Evolutionary conservation across 352 stramenopile species (phyloP).

Genomic region (Sclerospora graminicola): DNA sequence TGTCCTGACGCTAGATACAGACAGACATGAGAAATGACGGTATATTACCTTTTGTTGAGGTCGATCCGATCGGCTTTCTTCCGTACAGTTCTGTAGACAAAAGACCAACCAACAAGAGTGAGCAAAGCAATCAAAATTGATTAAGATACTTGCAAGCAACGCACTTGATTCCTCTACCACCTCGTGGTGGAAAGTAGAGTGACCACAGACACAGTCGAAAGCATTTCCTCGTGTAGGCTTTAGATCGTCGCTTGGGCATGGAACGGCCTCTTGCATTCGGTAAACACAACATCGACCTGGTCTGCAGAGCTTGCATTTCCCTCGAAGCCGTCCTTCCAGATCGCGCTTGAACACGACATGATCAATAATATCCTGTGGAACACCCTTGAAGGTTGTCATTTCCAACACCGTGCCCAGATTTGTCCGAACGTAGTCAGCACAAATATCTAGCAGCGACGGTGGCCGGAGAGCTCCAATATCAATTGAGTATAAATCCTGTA

Average conservation of each 20-base stretch:
- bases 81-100: constrained; percentile 43
- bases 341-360: constrained; percentile 75
- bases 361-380: constrained; percentile 67
- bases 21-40: background rate
- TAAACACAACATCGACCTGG: constrained; percentile 64
- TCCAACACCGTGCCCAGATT: constrained; percentile 57
- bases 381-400: constrained; percentile 62
- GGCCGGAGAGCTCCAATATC: constrained; percentile 71
- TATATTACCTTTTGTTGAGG: constrained; percentile 53
- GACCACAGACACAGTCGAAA: constrained; percentile 51
- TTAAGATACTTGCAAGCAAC: constrained; percentile 2
- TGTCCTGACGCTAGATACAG: too few relatives aligned
- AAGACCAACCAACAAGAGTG: constrained; percentile 1
- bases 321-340: constrained; percentile 43
- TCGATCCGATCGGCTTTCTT: constrained; percentile 42
- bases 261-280: constrained; percentile 30
- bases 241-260: constrained; percentile 19
- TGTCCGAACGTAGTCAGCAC: constrained; percentile 51
- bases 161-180: constrained; percentile 66
- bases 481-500: constrained; percentile 81
- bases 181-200: constrained; percentile 69
- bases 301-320: constrained; percentile 66
- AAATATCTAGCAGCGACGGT: constrained; percentile 62
- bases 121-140: background rate
- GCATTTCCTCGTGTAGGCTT: constrained; percentile 18